Base-by-base conservation (phyloP, 441 rosid species). In the Eutrema salsugineum region DNA sequence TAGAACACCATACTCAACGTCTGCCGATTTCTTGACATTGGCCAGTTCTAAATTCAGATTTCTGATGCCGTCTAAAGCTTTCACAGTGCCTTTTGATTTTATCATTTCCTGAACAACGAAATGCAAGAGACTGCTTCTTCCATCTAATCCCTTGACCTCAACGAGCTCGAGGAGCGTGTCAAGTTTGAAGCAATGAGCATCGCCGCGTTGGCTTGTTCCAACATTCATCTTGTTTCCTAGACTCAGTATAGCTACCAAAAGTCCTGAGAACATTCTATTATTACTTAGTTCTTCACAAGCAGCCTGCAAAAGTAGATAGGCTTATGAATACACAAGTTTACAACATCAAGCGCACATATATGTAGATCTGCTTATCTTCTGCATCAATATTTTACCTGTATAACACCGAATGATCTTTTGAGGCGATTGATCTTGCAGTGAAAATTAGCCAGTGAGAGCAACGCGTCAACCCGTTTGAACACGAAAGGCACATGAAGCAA, bases 271-370 rank as follows among this genome's bases (percentile, higher is more conserved):
- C 95, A 86, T 87, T 73, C 84, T 83, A 63, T 86, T 89, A 14
- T 59, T 88, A 73, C 95, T 80, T 46, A 93, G 78, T 78, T 89
- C 96, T 63, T 93, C 97, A 66, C 96, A 93, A 65, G 98, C 98
- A 63, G 81, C 85, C 96, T 92, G 91, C 60, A 49, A 22, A 58
- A 63, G 38, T 33, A 11, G 20, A 48, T 48, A 8, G 8, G 33
- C 66, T 66, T n/a, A 3, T 66, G n/a, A 19, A 71, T 53, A 65
- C 58, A 3, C n/a, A 10, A 30, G 40, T 27, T 42, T n/a, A 8
- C 30, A 46, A 50, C 65, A 60, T 43, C 40, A 66, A 48, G 4
- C 39, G 39, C n/a, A 42, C 1, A 20, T 38, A 20, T 38, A 12
- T 8, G 33, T 11, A 5, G 39, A 56, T 12, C 48, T 73, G 27